These are phyloP conservation scores for Psilocybe mexicana DNA, from an alignment of 1,284 basidiomycete genomes.

Conservation along the genomic window DNA sequence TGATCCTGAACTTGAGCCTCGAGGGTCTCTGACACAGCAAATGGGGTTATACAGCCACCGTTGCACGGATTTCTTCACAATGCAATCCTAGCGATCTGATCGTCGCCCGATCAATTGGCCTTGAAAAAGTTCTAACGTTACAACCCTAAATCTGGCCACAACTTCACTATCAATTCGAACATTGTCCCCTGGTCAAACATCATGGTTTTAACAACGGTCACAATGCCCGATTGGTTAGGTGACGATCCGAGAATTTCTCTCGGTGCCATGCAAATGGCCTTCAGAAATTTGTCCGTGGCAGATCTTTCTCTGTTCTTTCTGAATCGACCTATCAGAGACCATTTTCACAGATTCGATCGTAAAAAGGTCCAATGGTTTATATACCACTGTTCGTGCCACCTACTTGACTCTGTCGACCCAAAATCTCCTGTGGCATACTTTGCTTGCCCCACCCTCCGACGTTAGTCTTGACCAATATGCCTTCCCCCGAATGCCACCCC, in stretches of 20 bases:
- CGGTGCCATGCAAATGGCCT: constrained; percentile 15
- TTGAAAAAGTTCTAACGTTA: constrained; percentile 11
- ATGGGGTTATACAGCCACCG: constrained; percentile 1
- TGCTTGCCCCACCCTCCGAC: background rate
- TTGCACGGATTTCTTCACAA: constrained; percentile 5
- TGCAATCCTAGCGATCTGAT: constrained; percentile 7
- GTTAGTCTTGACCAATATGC: constrained; percentile 10
- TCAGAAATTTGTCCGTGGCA: constrained; percentile 18
- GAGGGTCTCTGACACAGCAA: background rate
- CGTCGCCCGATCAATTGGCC: constrained; percentile 9
- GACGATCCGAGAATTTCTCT: constrained; percentile 15
- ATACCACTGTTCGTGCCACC: background rate
- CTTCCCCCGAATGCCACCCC: constrained; percentile 32
- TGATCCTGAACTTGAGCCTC: no score
- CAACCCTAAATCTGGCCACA: constrained; percentile 18
- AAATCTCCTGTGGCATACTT: background rate
- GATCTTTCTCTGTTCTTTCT: constrained; percentile 2
- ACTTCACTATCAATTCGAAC: constrained; percentile 9
- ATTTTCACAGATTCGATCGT: constrained; percentile 13
- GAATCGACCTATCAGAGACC: constrained; percentile 16
- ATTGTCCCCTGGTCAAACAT: constrained; percentile 6
- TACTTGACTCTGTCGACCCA: background rate
- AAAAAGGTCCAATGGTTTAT: constrained; percentile 7
- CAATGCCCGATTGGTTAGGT: constrained; percentile 8
- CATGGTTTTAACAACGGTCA: constrained; percentile 2